Evolutionary conservation across 73 alveolate genomes (phyloP).

Genomic region (Uronychia setigera): DNA sequence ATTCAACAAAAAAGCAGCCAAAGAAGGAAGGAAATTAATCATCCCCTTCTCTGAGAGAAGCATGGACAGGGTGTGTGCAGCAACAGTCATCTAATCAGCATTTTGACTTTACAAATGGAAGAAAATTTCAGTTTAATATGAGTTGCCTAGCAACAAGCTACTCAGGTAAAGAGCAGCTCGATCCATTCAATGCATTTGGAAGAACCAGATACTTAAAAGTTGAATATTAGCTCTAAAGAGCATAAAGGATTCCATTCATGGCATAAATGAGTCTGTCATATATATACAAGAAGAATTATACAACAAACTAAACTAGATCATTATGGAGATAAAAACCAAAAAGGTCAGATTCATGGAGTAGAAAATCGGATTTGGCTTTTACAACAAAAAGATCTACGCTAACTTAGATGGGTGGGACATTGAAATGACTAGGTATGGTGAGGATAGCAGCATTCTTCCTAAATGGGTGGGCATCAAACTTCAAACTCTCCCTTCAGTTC

Average conservation of each 20-base stretch:
- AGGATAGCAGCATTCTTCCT: not conserved
- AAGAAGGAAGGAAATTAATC: not conserved
- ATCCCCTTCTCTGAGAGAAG: not conserved
- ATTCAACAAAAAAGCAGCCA: not conserved
- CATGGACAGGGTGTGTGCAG: slow-evolving; percentile 1
- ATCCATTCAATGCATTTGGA: not conserved
- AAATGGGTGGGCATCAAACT: not conserved
- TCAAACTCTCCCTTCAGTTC: not conserved
- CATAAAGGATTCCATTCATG: too few relatives aligned
- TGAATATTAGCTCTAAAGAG: not conserved
- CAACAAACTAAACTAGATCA: not conserved
- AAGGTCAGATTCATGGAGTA: not conserved
- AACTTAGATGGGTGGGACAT: not conserved
- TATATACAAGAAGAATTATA: not conserved
- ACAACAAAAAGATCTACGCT: not conserved
- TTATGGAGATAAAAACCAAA: not conserved
- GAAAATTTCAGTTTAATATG: not conserved
- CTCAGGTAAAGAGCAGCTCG: not conserved
- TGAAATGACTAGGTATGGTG: not conserved
- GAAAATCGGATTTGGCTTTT: not conserved
- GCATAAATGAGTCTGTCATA: not conserved
- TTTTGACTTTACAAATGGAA: not conserved
- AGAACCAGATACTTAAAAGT: not conserved
- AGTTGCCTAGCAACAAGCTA: not conserved
- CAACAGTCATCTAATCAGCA: not conserved